Evolutionary conservation across 2,329 filamentous ascomycete genomes (phyloP).

Genomic region (Penicillium sp.): DNA sequence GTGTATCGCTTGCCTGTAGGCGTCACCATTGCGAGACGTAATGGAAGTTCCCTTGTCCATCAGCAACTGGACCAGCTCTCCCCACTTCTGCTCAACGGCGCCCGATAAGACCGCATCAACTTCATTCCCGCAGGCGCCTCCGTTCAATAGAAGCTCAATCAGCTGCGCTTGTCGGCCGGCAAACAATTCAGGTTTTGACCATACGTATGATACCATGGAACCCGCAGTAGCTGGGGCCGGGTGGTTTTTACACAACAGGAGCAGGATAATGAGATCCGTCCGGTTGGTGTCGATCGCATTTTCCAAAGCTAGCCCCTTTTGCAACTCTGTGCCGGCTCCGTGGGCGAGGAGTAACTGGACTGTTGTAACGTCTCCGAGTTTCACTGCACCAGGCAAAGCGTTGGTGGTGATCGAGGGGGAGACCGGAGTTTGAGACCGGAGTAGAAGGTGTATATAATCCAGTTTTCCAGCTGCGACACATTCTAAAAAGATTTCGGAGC

Average conservation of each 20-base stretch:
- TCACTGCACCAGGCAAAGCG: not conserved
- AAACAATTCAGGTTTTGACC: not conserved
- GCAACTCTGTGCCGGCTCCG: not conserved
- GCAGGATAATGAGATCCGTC: not conserved
- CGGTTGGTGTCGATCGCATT: not conserved
- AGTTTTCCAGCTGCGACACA: not conserved
- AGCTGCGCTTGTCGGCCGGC: not conserved
- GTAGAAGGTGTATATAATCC: not conserved
- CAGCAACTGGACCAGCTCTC: not conserved
- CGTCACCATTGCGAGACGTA: not conserved
- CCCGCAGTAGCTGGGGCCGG: not conserved
- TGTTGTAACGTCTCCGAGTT: not conserved
- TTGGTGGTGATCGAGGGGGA: not conserved
- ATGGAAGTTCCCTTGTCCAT: not conserved
- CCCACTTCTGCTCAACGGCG: not conserved
- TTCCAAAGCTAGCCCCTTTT: not conserved
- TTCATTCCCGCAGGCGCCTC: not conserved
- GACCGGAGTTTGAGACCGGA: not conserved
- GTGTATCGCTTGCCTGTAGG: not conserved
- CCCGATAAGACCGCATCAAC: not conserved
- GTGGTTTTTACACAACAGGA: not conserved
- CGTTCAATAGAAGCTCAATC: not conserved
- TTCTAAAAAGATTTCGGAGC: not conserved
- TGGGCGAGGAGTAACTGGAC: not conserved
- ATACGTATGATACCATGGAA: not conserved